Evolutionary conservation across 768 basidiomycete species (phyloP).

Genomic region (Russula griseocarnosa): DNA sequence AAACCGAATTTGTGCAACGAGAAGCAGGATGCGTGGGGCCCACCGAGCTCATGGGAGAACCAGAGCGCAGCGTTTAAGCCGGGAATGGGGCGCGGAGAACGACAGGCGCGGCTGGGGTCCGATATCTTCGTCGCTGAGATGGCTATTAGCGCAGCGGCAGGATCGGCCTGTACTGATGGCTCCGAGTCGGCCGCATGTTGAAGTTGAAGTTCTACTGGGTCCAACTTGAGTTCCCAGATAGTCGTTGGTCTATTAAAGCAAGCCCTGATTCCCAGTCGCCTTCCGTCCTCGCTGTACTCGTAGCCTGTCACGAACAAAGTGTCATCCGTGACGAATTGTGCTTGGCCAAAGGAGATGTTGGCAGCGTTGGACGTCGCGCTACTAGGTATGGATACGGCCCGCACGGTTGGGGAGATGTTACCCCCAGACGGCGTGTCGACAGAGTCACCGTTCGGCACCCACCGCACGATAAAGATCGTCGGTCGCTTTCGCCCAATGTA

Average conservation of each 20-base stretch:
- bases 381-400: conserved; percentile 1
- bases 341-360: conserved; percentile 23
- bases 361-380: neutral
- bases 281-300: conserved; percentile 31
- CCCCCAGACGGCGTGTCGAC: neutral
- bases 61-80: conserved; percentile 29
- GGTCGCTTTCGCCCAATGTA: conserved; percentile 23
- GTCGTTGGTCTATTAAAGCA: conserved; percentile 34
- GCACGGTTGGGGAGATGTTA: neutral
- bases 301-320: conserved; percentile 33
- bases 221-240: conserved; percentile 32
- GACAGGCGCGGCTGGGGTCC: conserved; percentile 18
- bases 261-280: conserved; percentile 34
- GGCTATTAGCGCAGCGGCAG: conserved; percentile 1
- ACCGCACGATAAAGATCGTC: conserved; percentile 19
- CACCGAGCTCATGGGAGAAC: conserved; percentile 34
- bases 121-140: conserved; percentile 17
- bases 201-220: neutral
- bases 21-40: conserved; percentile 34
- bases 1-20: conserved; percentile 29
- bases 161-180: neutral
- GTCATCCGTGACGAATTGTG: conserved; percentile 24
- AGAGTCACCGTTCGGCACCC: conserved; percentile 6
- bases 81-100: conserved; percentile 29
- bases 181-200: neutral